These are phyloP conservation scores for Cyanidiococcus yangmingshanensis DNA, from an alignment of 23 red algal species.

Conservation along the genomic window DNA sequence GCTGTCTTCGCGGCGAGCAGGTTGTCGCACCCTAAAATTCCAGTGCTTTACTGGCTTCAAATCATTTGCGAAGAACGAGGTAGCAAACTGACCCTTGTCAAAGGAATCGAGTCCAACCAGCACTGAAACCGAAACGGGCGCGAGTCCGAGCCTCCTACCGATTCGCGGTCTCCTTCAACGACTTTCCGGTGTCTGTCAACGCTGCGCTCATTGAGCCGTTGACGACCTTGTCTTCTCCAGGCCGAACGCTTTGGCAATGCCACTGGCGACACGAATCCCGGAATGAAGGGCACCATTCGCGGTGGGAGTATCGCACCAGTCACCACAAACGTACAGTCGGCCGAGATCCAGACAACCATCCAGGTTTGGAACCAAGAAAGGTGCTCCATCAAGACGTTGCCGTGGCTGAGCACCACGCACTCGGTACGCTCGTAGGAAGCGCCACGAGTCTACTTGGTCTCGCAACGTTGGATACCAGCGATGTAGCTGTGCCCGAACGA, in stretches of 20 bases:
- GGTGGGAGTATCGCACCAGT: slow-evolving; percentile 23
- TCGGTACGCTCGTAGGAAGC: slow-evolving; percentile 32
- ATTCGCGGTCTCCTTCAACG: too few relatives aligned
- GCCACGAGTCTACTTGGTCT: slow-evolving; percentile 52
- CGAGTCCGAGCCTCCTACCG: too few relatives aligned
- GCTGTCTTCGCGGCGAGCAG: neutral
- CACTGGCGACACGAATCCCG: neutral
- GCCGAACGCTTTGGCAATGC: neutral
- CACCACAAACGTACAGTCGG: slow-evolving; percentile 35
- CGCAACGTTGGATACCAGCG: slow-evolving; percentile 42
- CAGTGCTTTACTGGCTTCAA: too few relatives aligned
- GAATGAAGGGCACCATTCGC: slow-evolving; percentile 19
- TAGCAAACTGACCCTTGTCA: too few relatives aligned
- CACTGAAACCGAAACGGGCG: too few relatives aligned
- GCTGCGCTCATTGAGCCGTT: too few relatives aligned
- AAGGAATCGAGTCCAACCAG: too few relatives aligned
- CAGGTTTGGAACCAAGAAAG: neutral
- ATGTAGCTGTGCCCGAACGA: slow-evolving; percentile 37
- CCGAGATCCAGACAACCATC: neutral
- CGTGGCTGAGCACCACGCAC: slow-evolving; percentile 23
- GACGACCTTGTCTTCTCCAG: neutral
- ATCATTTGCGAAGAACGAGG: too few relatives aligned
- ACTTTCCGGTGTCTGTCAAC: too few relatives aligned
- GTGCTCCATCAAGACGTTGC: neutral
- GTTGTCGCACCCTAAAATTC: neutral